Conservation (phyloP, 768 basidiomycete species). For the Erythrobasidium yunnanense region DNA sequence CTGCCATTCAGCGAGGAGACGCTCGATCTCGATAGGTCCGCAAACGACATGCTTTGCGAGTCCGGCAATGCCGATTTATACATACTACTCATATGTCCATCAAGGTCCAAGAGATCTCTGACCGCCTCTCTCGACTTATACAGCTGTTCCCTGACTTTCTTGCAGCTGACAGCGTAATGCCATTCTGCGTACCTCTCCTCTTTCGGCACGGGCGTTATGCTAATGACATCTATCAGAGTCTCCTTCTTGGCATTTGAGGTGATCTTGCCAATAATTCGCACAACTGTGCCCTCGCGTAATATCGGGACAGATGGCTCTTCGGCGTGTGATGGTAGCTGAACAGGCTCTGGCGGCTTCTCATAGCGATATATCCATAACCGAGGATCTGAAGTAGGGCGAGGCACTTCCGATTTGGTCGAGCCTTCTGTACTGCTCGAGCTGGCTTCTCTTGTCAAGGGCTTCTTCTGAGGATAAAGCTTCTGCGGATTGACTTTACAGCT, state of each 20-base stretch:
- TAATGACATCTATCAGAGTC: not conserved
- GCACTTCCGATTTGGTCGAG: too few relatives aligned
- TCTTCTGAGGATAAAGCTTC: slow-evolving; percentile 4
- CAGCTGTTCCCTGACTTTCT: not conserved
- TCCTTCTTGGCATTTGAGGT: slow-evolving; percentile 1
- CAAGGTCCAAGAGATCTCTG: slow-evolving; percentile 3
- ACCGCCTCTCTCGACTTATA: slow-evolving; percentile 1
- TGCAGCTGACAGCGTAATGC: slow-evolving; percentile 5
- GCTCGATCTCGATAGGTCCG: too few relatives aligned
- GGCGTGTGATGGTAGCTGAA: not conserved
- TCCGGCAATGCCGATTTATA: too few relatives aligned
- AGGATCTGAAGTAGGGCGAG: slow-evolving; percentile 5
- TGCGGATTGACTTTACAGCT: slow-evolving; percentile 12
- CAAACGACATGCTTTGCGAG: too few relatives aligned
- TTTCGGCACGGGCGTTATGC: not conserved
- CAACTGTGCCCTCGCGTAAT: not conserved
- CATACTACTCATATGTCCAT: too few relatives aligned
- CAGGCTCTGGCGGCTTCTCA: slow-evolving; percentile 3
- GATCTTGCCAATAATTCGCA: slow-evolving; percentile 6
- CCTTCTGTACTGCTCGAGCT: not conserved
- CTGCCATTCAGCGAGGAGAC: too few relatives aligned
- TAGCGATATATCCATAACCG: slow-evolving; percentile 19
- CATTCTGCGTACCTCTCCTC: slow-evolving; percentile 17
- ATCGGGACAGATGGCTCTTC: not conserved
- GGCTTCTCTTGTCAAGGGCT: not conserved